Conservation (phyloP, 2,329 filamentous ascomycete species). For the Immersiporthe knoxdaviesiana region DNA sequence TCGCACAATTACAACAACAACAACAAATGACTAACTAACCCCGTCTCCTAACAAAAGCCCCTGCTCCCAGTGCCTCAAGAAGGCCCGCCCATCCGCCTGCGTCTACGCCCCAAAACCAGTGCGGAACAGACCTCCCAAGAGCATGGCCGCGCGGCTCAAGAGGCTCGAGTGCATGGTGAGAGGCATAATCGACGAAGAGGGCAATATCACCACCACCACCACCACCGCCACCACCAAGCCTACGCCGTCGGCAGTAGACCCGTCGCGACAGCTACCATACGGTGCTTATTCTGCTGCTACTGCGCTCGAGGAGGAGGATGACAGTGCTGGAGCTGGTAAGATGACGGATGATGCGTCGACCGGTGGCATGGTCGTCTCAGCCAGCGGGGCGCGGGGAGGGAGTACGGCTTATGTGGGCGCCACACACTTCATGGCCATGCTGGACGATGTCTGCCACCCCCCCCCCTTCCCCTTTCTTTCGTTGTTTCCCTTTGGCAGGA, state of each 20-base stretch:
- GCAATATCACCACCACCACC: constrained; percentile 9
- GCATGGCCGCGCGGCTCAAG: constrained; percentile 58
- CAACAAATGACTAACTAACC: background rate
- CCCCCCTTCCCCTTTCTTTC: background rate
- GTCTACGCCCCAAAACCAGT: constrained; percentile 52
- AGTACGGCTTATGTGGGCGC: constrained; percentile 58
- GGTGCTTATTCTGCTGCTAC: background rate
- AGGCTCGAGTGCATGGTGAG: constrained; percentile 63
- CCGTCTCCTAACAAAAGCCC: constrained; percentile 40
- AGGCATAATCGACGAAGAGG: constrained; percentile 53
- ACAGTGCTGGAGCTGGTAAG: constrained; percentile 25
- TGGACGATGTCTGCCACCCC: constrained; percentile 55
- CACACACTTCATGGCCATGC: constrained; percentile 63
- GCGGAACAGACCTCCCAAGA: constrained; percentile 47
- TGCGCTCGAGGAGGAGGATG: background rate
- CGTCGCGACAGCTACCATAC: background rate
- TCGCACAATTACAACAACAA: background rate
- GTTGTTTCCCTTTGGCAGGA: background rate
- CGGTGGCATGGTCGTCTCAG: constrained; percentile 48
- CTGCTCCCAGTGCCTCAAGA: constrained; percentile 57
- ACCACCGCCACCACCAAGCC: background rate
- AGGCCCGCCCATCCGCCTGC: constrained; percentile 50
- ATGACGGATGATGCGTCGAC: constrained; percentile 31
- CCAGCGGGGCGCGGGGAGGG: constrained; percentile 38
- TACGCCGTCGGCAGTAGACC: background rate